A percentile compares a stretch with the other conserved stretches of the same genome.
Evolutionary conservation across 768 basidiomycete genomes (phyloP).

Genomic region (Mycena sanguinolenta): DNA sequence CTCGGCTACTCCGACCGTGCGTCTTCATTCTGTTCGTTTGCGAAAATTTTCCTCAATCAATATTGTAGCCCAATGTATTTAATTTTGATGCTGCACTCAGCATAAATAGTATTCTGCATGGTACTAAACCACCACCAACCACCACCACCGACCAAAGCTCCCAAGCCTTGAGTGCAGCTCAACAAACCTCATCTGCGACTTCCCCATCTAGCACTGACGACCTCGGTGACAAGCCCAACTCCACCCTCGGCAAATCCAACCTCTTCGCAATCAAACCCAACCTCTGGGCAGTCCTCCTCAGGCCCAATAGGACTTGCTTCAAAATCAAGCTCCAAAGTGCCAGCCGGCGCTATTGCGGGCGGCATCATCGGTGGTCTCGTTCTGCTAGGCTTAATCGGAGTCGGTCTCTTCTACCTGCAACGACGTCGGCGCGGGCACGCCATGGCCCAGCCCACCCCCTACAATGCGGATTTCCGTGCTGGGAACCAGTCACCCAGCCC

Average conservation of each 20-base stretch:
- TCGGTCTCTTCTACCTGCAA: constrained; percentile 26
- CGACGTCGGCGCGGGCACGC: constrained; percentile 22
- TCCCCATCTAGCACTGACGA: too few species aligned
- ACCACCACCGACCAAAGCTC: too few species aligned
- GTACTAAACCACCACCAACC: too few species aligned
- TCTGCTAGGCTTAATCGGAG: constrained; percentile 44
- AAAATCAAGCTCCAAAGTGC: constrained; percentile 22
- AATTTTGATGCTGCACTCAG: background rate
- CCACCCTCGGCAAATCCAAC: too few species aligned
- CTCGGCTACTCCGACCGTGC: constrained; percentile 15
- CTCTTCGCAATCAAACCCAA: too few species aligned
- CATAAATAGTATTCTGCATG: background rate
- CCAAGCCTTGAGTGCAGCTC: too few species aligned
- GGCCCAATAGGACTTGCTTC: constrained; percentile 7
- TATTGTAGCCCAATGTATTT: constrained; percentile 19
- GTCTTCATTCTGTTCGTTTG: background rate
- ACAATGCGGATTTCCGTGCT: constrained; percentile 31
- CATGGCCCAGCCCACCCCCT: constrained; percentile 34
- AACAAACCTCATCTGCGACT: too few species aligned
- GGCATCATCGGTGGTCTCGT: constrained; percentile 60
- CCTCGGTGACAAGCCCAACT: too few species aligned
- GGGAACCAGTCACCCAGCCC: constrained; percentile 26
- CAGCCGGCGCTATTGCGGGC: constrained; percentile 62
- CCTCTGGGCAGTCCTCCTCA: background rate
- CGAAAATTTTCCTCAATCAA: background rate